Percentiles rank a stretch among this genome's conserved stretches.
phyloP scores from a whole-genome alignment of 345 rosid genomes.

The Rhizophora apiculata region DNA sequence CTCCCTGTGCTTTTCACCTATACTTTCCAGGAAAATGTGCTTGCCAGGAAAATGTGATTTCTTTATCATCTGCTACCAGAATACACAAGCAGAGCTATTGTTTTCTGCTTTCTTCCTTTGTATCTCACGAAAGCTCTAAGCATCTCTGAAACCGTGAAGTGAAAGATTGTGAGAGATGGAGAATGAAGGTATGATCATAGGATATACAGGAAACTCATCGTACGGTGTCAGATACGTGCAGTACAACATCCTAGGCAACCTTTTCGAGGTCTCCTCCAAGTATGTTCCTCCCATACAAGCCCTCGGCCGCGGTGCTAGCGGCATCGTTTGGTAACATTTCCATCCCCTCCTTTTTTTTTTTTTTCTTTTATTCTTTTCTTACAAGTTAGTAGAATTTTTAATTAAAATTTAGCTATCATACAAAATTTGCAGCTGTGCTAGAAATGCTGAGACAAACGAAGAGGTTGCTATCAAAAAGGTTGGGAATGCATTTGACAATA shows the following conservation, averaged over 20 bases:
- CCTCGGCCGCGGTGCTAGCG: slow-evolving; percentile 83
- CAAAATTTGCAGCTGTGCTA: slow-evolving; percentile 11
- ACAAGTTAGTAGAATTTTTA: too few relatives aligned
- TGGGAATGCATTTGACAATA: slow-evolving; percentile 57
- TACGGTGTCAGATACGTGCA: slow-evolving; percentile 51
- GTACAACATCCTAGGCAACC: slow-evolving; percentile 63
- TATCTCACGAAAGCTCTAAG: not conserved
- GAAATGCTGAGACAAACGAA: slow-evolving; percentile 25
- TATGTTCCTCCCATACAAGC: slow-evolving; percentile 83
- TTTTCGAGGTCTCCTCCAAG: slow-evolving; percentile 63
- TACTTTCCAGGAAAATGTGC: not conserved
- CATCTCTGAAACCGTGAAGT: not conserved
- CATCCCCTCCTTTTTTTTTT: too few relatives aligned
- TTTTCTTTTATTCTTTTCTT: too few relatives aligned
- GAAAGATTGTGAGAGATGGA: slow-evolving; percentile 28
- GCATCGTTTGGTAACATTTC: slow-evolving; percentile 72
- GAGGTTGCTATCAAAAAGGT: slow-evolving; percentile 28
- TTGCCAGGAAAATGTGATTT: not conserved
- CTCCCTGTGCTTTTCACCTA: not conserved
- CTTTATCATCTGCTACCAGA: not conserved
- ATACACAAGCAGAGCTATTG: not conserved
- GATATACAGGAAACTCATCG: slow-evolving; percentile 24
- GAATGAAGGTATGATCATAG: slow-evolving; percentile 27
- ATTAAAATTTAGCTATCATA: too few relatives aligned
- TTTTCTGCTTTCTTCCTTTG: not conserved